A percentile compares a stretch with the other conserved stretches of the same genome.
Conservation (phyloP, 176 grass and related monocot species). For the Oropetium thomaeum region DNA sequence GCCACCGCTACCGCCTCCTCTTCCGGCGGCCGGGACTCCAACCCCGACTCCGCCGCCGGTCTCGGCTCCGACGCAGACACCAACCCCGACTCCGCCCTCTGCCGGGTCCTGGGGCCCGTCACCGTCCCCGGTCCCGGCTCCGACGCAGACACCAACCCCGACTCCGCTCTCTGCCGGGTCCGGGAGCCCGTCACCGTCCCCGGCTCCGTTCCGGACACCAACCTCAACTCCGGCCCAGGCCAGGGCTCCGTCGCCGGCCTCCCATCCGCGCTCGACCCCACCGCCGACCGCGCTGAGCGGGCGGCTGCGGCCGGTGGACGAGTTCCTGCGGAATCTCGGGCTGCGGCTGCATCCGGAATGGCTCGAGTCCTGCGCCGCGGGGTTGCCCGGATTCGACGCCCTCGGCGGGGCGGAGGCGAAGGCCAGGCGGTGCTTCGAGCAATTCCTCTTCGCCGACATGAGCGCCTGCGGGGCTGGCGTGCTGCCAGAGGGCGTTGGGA, state of each 20-base stretch:
- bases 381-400: slow-evolving; percentile 38
- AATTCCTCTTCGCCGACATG: slow-evolving; percentile 88
- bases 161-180: not conserved
- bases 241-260: slow-evolving; percentile 2
- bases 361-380: slow-evolving; percentile 55
- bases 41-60: not conserved
- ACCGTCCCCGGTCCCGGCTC: not conserved
- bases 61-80: not conserved
- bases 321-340: slow-evolving; percentile 54
- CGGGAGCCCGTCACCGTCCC: not conserved
- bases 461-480: slow-evolving; percentile 61
- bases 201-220: not conserved
- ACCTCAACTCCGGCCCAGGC: not conserved
- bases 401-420: slow-evolving; percentile 35
- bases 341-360: slow-evolving; percentile 64
- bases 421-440: slow-evolving; percentile 72
- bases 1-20: slow-evolving; percentile 23
- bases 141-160: not conserved
- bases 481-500: slow-evolving; percentile 56
- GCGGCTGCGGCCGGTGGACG: slow-evolving; percentile 39
- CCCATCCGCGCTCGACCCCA: not conserved
- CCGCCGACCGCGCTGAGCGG: not conserved
- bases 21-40: not conserved
- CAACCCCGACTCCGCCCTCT: not conserved
- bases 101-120: not conserved